Percentiles rank a stretch among this genome's conserved stretches.
These are phyloP conservation scores for Nakazawaea populi DNA, from an alignment of 805 yeast genomes.

Conservation along the genomic window DNA sequence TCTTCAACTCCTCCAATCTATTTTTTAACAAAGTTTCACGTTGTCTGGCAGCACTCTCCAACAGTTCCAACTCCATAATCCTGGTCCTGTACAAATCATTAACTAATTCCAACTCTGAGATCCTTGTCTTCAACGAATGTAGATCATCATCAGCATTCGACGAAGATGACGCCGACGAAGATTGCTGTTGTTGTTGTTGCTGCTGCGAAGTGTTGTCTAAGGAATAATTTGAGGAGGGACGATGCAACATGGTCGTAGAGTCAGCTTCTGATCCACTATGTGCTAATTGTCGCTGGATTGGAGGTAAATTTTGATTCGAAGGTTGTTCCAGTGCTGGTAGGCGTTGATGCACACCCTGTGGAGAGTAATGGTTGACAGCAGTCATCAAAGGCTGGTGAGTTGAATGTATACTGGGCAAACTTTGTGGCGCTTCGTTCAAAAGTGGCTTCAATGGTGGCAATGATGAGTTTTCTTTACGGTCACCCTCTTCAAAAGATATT, in stretches of 20 bases:
- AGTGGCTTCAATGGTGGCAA: conserved; percentile 13
- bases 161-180: neutral
- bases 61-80: conserved; percentile 74
- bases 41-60: conserved; percentile 50
- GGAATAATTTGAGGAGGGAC: neutral
- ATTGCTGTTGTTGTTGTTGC: conserved; percentile 5
- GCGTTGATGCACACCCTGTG: conserved; percentile 11
- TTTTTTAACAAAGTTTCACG: conserved; percentile 42
- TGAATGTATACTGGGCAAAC: neutral
- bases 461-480: conserved; percentile 2
- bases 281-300: conserved; percentile 6
- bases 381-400: conserved; percentile 9
- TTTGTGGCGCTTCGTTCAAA: conserved; percentile 11
- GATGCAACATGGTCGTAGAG: neutral
- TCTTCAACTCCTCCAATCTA: conserved; percentile 37
- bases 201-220: neutral
- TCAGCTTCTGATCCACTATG: neutral
- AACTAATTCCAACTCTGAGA: conserved; percentile 83
- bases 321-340: conserved; percentile 14
- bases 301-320: conserved; percentile 10
- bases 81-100: conserved; percentile 83
- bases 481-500: conserved; percentile 10
- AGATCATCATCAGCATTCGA: conserved; percentile 13
- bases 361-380: conserved; percentile 8
- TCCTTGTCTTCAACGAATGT: conserved; percentile 57